A percentile compares a stretch with the other conserved stretches of the same genome.
Evolutionary conservation across 192 early-diverging fungal genomes (phyloP).

Genomic region (Ambispora gerdemannii): DNA sequence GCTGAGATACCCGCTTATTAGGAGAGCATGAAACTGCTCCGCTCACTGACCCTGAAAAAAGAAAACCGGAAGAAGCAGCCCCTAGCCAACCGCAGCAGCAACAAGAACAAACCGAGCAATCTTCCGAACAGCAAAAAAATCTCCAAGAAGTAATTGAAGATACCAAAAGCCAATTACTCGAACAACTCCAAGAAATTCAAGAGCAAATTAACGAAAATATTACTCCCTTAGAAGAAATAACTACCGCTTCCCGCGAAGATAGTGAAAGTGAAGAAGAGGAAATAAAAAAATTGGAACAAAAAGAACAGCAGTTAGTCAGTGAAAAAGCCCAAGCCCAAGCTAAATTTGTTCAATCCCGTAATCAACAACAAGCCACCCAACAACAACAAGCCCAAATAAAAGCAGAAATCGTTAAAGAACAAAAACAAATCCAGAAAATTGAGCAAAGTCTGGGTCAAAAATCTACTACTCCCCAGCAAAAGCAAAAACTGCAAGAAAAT

Average conservation of each 20-base stretch:
- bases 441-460: not conserved
- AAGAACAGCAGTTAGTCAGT: not conserved
- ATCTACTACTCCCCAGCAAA: not conserved
- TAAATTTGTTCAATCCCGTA: not conserved
- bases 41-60: not conserved
- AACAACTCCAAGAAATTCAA: no score
- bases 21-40: constrained; percentile 2
- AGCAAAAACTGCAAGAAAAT: not conserved
- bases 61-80: no score
- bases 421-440: not conserved
- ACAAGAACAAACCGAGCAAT: not conserved
- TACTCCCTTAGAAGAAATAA: no score
- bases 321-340: constrained; percentile 3
- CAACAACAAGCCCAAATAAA: not conserved
- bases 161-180: no score
- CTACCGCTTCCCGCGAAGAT: no score
- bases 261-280: no score
- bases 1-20: no score
- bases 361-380: not conserved
- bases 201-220: no score
- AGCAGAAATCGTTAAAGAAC: not conserved
- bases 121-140: no score
- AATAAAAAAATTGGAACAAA: not conserved
- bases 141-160: no score
- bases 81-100: no score